A percentile compares a stretch with the other conserved stretches of the same genome.
phyloP scores from a whole-genome alignment of 768 basidiomycete genomes.

The Strobilomyces confusus region DNA sequence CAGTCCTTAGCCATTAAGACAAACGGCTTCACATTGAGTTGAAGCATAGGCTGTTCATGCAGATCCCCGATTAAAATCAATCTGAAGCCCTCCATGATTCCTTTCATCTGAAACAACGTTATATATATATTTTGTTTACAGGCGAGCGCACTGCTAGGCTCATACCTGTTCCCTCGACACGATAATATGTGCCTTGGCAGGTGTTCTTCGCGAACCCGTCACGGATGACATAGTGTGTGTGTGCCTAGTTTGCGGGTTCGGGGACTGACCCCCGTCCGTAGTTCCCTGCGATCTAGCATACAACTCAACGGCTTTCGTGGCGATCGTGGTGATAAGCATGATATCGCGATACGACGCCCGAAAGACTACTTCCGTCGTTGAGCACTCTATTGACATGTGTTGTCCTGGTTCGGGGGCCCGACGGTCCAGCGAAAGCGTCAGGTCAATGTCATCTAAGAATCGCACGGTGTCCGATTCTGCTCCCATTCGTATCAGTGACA shows the following conservation, averaged over 20 bases:
- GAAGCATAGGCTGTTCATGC: conserved; percentile 92
- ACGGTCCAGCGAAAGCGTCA: conserved; percentile 84
- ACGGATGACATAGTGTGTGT: conserved; percentile 3
- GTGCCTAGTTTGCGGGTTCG: conserved; percentile 5
- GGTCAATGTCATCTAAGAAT: conserved; percentile 89
- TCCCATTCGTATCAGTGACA: conserved; percentile 92
- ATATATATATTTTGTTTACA: neutral
- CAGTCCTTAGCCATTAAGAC: conserved; percentile 83
- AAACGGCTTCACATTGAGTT: conserved; percentile 85
- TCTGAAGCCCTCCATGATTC: conserved; percentile 86
- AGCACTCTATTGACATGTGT: conserved; percentile 81
- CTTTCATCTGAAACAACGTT: conserved; percentile 58
- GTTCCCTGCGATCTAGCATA: conserved; percentile 45
- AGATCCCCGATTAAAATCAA: conserved; percentile 91
- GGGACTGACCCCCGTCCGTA: conserved; percentile 6
- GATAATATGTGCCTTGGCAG: conserved; percentile 43
- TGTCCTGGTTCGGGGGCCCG: conserved; percentile 67
- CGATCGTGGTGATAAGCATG: conserved; percentile 78
- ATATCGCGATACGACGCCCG: conserved; percentile 96
- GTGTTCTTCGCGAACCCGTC: conserved; percentile 10
- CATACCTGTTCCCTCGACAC: conserved; percentile 80
- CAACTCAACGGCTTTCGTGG: conserved; percentile 83
- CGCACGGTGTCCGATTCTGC: conserved; percentile 76
- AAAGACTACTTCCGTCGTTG: conserved; percentile 79
- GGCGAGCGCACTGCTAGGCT: neutral